A percentile compares a stretch with the other conserved stretches of the same genome.
These are phyloP conservation scores for Dendryphion nanum DNA, from an alignment of 2,329 filamentous ascomycete genomes.

Conservation along the genomic window DNA sequence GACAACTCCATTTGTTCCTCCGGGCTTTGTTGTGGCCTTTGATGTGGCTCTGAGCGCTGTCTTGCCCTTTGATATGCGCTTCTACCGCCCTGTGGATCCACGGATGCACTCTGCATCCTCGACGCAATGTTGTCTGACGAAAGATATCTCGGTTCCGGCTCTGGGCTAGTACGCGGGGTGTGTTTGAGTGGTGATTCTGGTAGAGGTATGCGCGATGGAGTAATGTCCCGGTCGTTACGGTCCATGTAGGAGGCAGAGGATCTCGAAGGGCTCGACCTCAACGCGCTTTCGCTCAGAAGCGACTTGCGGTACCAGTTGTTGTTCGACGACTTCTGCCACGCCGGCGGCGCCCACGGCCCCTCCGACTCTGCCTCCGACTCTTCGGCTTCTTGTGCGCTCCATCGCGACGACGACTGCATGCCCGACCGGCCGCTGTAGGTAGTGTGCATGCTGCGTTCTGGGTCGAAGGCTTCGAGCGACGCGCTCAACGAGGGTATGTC, in stretches of 20 bases:
- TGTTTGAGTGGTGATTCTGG: slow-evolving; percentile 59
- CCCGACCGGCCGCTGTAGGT: slow-evolving; percentile 56
- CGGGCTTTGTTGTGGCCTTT: too few species aligned
- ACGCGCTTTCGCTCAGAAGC: slow-evolving; percentile 37
- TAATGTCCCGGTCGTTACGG: slow-evolving; percentile 51
- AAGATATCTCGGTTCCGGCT: slow-evolving; percentile 32
- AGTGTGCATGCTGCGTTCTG: slow-evolving; percentile 36
- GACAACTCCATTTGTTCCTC: slow-evolving; percentile 25
- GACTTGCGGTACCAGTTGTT: slow-evolving; percentile 57
- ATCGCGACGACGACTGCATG: slow-evolving; percentile 53
- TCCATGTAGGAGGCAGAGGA: slow-evolving; percentile 61
- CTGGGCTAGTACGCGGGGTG: slow-evolving; percentile 55
- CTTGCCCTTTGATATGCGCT: slow-evolving; percentile 18
- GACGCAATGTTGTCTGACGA: slow-evolving; percentile 33
- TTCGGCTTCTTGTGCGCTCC: slow-evolving; percentile 37
- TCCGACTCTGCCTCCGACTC: slow-evolving; percentile 48
- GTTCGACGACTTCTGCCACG: slow-evolving; percentile 57
- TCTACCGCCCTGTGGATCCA: slow-evolving; percentile 18
- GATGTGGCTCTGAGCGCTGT: too few species aligned
- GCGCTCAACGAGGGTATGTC: slow-evolving; percentile 39
- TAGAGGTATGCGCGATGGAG: slow-evolving; percentile 58
- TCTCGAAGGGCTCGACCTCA: slow-evolving; percentile 44
- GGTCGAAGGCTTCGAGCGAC: slow-evolving; percentile 39
- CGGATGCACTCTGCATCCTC: slow-evolving; percentile 32
- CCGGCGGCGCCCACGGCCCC: slow-evolving; percentile 63